Percentiles rank a stretch among this genome's conserved stretches.
These are phyloP conservation scores for Stereocaulon alpinum DNA, from an alignment of 495 filamentous ascomycete genomes.

Conservation along the genomic window DNA sequence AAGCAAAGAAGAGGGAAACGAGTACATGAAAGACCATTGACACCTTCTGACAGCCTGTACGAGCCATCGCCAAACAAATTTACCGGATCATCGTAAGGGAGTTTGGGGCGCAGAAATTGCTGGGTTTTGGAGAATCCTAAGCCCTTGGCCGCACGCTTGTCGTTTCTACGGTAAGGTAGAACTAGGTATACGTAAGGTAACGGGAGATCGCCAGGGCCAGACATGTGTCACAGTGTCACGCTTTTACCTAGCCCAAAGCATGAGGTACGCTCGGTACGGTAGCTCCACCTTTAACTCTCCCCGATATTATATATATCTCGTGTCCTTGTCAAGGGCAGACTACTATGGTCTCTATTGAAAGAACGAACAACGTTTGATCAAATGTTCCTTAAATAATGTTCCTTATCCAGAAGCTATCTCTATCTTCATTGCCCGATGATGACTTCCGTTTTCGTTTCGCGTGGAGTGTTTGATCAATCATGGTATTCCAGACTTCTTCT, in stretches of 20 bases:
- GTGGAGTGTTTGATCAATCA: neutral
- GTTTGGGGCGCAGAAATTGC: neutral
- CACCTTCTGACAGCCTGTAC: neutral
- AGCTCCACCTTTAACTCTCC: neutral
- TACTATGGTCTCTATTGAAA: no score
- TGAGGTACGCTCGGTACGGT: no score
- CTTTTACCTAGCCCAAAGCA: neutral
- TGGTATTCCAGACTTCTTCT: slow-evolving; percentile 47
- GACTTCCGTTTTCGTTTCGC: neutral
- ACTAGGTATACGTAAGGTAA: no score
- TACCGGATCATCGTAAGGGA: neutral
- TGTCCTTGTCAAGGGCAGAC: no score
- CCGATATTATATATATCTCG: no score
- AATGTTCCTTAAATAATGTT: no score
- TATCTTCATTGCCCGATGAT: neutral
- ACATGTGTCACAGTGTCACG: neutral
- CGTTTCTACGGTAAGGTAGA: no score
- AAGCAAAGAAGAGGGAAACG: neutral
- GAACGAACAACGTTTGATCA: no score
- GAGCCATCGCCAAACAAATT: neutral
- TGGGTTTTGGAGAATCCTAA: neutral
- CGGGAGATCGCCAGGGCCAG: slow-evolving; percentile 2
- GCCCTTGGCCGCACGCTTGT: neutral
- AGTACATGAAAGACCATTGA: slow-evolving; percentile 1
- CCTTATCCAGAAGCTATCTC: neutral